Percentiles rank a stretch among this genome's conserved stretches.
Evolutionary conservation across 495 filamentous ascomycete genomes (phyloP).

Genomic region (Neurospora sp.): DNA sequence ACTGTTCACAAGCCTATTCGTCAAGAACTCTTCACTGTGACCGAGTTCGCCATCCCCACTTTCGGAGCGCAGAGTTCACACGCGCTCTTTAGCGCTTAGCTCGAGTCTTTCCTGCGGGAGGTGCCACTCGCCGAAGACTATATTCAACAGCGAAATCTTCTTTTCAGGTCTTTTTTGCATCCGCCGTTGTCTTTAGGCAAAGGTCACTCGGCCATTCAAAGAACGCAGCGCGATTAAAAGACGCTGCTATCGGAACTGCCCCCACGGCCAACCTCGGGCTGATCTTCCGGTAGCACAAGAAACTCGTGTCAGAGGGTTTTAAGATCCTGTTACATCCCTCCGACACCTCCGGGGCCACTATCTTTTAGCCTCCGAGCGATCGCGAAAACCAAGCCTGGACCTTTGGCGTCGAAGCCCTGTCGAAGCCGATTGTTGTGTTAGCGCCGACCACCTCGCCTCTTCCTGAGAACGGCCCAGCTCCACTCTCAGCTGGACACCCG

Average conservation of each 20-base stretch:
- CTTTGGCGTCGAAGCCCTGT: constrained; percentile 12
- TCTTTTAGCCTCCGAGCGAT: background rate
- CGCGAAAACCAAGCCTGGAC: background rate
- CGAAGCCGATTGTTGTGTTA: constrained; percentile 19
- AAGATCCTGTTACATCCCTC: background rate
- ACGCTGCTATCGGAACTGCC: background rate
- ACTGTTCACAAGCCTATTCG: constrained; percentile 14
- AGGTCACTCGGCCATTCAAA: background rate
- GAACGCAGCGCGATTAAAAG: background rate
- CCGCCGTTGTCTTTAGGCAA: constrained; percentile 1
- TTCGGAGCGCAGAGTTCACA: constrained; percentile 13
- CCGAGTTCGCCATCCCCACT: constrained; percentile 19
- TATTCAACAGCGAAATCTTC: background rate
- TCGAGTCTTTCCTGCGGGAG: constrained; percentile 1
- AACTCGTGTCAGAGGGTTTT: constrained; percentile 2
- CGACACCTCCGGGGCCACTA: background rate
- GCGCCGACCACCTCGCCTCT: constrained; percentile 44
- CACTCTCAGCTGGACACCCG: constrained; percentile 50
- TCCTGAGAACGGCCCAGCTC: constrained; percentile 43
- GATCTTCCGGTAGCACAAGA: constrained; percentile 5
- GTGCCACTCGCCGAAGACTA: background rate
- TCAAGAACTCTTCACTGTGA: constrained; percentile 15
- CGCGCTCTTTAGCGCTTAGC: background rate
- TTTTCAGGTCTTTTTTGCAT: background rate
- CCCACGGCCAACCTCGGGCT: background rate